Percentiles rank a stretch among this genome's conserved stretches.
These are phyloP conservation scores for Sporothrix pseudoabietina DNA, from an alignment of 2,329 filamentous ascomycete species.

Conservation along the genomic window DNA sequence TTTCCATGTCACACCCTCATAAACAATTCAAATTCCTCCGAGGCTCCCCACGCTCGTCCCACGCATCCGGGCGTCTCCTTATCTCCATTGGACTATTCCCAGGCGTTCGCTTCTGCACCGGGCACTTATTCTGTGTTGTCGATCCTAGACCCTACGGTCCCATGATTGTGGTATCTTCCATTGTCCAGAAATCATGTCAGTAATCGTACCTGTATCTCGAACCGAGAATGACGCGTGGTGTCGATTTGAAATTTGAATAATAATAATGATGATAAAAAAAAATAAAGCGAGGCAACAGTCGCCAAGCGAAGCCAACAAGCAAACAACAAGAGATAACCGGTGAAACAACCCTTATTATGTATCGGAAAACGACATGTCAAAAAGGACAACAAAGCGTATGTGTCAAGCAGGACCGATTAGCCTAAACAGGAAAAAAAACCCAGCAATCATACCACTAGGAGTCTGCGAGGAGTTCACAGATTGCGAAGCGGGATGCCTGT, in stretches of 20 bases:
- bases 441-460: not conserved
- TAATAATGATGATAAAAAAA: not conserved
- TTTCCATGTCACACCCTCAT: not conserved
- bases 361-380: constrained; percentile 1
- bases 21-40: not conserved
- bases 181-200: not conserved
- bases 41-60: not conserved
- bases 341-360: not conserved
- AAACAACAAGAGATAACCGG: not conserved
- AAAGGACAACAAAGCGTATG: constrained; percentile 8
- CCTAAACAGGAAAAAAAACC: not conserved
- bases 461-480: not conserved
- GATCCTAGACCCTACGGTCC: not conserved
- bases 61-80: not conserved
- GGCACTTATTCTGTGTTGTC: not conserved
- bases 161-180: not conserved
- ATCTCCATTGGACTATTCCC: constrained; percentile 2
- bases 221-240: not conserved
- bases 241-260: too few species aligned
- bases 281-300: not conserved
- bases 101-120: not conserved
- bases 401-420: constrained; percentile 4
- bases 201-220: not conserved
- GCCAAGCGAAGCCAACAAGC: not conserved
- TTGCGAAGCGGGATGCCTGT: not conserved